Percentiles rank a stretch among this genome's conserved stretches.
phyloP scores from a whole-genome alignment of 202 grass and related monocot species.

The Dendrocalamus latiflorus region DNA sequence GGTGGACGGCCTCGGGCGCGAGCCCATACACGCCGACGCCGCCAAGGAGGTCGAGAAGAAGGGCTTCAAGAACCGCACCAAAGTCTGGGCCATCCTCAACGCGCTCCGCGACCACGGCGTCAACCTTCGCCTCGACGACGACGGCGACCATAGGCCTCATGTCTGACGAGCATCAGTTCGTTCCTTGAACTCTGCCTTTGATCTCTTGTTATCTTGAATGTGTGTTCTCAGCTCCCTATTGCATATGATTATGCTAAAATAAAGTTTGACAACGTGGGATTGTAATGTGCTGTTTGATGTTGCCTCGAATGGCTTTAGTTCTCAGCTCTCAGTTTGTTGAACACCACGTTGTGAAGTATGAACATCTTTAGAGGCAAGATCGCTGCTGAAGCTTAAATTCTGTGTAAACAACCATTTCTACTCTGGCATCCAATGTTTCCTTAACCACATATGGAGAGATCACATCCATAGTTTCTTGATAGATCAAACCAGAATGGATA shows the following conservation, averaged over 20 bases:
- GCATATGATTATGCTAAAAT: neutral
- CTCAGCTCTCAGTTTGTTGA: neutral
- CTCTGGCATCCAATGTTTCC: neutral
- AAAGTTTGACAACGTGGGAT: neutral
- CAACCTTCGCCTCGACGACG: slow-evolving; percentile 53
- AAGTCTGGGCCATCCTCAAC: slow-evolving; percentile 82
- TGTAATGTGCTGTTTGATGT: neutral
- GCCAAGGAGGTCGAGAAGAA: slow-evolving; percentile 85
- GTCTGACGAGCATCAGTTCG: slow-evolving; percentile 5
- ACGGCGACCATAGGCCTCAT: slow-evolving; percentile 32
- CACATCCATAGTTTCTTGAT: neutral
- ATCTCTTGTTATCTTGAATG: neutral
- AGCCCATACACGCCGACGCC: slow-evolving; percentile 65
- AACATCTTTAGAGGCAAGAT: neutral
- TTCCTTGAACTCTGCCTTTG: neutral
- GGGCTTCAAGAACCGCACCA: slow-evolving; percentile 77
- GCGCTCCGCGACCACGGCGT: slow-evolving; percentile 57
- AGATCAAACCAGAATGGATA: neutral
- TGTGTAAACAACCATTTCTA: neutral
- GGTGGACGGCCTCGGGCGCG: slow-evolving; percentile 62
- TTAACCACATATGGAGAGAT: neutral
- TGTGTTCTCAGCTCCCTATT: neutral
- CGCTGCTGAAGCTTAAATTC: neutral
- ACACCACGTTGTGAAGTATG: neutral
- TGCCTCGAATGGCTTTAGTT: neutral